These are phyloP conservation scores for Arabis alpina DNA, from an alignment of 345 rosid genomes.

Conservation along the genomic window DNA sequence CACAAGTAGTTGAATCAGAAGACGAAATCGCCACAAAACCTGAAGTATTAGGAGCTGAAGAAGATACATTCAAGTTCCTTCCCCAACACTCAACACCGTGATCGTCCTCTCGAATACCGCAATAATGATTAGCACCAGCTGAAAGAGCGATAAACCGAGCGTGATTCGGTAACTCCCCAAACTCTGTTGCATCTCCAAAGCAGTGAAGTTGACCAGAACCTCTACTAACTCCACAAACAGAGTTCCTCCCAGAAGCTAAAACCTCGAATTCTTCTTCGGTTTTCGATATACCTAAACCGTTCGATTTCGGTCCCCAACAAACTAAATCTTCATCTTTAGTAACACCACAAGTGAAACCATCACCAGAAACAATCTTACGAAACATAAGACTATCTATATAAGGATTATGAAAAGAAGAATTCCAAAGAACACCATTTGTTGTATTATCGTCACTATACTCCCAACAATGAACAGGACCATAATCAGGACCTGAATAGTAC, in stretches of 20 bases:
- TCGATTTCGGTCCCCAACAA: slow-evolving; percentile 92
- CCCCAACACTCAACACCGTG: slow-evolving; percentile 96
- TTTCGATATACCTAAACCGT: slow-evolving; percentile 48
- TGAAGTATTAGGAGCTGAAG: slow-evolving; percentile 63
- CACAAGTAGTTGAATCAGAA: slow-evolving; percentile 78
- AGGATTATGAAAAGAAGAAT: slow-evolving; percentile 50
- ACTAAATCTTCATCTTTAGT: slow-evolving; percentile 62
- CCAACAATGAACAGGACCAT: slow-evolving; percentile 48
- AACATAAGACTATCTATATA: slow-evolving; percentile 57
- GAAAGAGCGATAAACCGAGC: slow-evolving; percentile 63
- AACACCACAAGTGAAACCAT: slow-evolving; percentile 87
- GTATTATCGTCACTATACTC: slow-evolving; percentile 30
- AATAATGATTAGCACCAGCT: slow-evolving; percentile 74
- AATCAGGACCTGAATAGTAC: slow-evolving; percentile 43
- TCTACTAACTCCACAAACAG: slow-evolving; percentile 73
- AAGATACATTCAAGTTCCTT: slow-evolving; percentile 47
- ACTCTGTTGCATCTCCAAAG: slow-evolving; percentile 66
- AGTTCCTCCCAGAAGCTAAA: slow-evolving; percentile 67
- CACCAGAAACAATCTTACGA: slow-evolving; percentile 78
- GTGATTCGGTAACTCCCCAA: slow-evolving; percentile 46
- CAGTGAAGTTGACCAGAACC: slow-evolving; percentile 62
- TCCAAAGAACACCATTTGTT: slow-evolving; percentile 34
- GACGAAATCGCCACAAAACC: slow-evolving; percentile 90
- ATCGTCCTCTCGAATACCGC: slow-evolving; percentile 80
- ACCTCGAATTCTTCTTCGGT: slow-evolving; percentile 45